A percentile compares a stretch with the other conserved stretches of the same genome.
phyloP scores from a whole-genome alignment of 495 filamentous ascomycete genomes.

The Arthonia radiata region DNA sequence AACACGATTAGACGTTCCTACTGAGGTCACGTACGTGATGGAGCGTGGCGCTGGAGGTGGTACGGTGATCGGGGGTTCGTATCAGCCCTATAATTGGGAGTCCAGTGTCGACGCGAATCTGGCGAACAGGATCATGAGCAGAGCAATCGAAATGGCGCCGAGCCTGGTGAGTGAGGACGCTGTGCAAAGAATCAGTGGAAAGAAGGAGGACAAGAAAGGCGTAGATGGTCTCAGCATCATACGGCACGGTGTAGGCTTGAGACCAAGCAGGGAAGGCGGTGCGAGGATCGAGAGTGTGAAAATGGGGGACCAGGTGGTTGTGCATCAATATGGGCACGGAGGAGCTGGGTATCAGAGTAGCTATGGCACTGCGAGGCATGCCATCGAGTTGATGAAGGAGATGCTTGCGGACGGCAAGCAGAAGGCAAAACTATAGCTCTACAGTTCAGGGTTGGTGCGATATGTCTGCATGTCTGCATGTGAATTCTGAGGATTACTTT shows the following conservation, averaged over 20 bases:
- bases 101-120: conserved; percentile 54
- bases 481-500: too few relatives aligned
- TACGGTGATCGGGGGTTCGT: conserved; percentile 70
- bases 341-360: conserved; percentile 76
- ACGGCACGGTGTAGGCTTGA: conserved; percentile 66
- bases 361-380: conserved; percentile 56
- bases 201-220: neutral
- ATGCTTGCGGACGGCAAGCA: conserved; percentile 18
- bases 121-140: conserved; percentile 72
- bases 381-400: conserved; percentile 46
- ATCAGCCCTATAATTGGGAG: conserved; percentile 69
- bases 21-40: conserved; percentile 79
- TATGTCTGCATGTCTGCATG: too few relatives aligned
- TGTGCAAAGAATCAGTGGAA: neutral
- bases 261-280: conserved; percentile 51
- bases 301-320: conserved; percentile 43
- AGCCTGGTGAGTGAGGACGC: conserved; percentile 27
- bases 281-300: conserved; percentile 64
- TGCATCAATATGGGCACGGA: conserved; percentile 93
- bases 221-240: conserved; percentile 64
- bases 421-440: conserved; percentile 11
- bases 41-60: conserved; percentile 51
- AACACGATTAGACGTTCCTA: conserved; percentile 57
- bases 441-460: too few relatives aligned
- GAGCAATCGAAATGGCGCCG: conserved; percentile 47